Evolutionary conservation across 441 rosid genomes (phyloP).

Genomic region (Erodium moschatum): DNA sequence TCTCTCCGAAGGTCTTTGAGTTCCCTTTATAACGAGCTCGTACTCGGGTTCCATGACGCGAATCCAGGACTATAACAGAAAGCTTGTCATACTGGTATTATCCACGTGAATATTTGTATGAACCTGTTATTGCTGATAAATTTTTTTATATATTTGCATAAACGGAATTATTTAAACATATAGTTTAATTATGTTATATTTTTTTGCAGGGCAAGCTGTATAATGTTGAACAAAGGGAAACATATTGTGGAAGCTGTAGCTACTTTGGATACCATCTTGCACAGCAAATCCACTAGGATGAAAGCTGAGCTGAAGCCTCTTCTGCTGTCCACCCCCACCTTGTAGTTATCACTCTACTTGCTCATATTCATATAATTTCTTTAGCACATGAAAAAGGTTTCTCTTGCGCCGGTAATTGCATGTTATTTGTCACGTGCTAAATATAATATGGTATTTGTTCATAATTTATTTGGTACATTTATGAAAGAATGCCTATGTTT

Average conservation of each 20-base stretch:
- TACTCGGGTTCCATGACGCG: too few species aligned
- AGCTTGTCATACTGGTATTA: background rate
- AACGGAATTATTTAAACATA: background rate
- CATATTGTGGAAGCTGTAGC: constrained; percentile 47
- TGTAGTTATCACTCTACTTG: constrained; percentile 12
- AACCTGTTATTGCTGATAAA: too few species aligned
- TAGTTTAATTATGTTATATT: background rate
- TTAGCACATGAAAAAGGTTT: background rate
- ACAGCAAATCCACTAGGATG: constrained; percentile 25
- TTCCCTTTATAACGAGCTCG: too few species aligned
- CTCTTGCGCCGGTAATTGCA: background rate
- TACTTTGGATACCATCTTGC: constrained; percentile 45
- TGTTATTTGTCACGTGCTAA: too few species aligned
- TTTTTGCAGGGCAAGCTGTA: constrained; percentile 42
- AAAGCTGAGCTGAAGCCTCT: constrained; percentile 29
- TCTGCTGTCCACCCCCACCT: constrained; percentile 27
- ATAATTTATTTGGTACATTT: too few species aligned
- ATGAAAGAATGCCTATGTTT: background rate
- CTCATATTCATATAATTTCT: background rate
- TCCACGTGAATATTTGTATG: background rate
- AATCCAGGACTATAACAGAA: too few species aligned
- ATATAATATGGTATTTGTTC: background rate
- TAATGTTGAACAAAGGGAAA: constrained; percentile 66
- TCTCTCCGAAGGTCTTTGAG: too few species aligned
- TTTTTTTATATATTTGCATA: too few species aligned